These are phyloP conservation scores for Globisporangium rhizosaccharum DNA, from an alignment of 352 stramenopile genomes.

Conservation along the genomic window DNA sequence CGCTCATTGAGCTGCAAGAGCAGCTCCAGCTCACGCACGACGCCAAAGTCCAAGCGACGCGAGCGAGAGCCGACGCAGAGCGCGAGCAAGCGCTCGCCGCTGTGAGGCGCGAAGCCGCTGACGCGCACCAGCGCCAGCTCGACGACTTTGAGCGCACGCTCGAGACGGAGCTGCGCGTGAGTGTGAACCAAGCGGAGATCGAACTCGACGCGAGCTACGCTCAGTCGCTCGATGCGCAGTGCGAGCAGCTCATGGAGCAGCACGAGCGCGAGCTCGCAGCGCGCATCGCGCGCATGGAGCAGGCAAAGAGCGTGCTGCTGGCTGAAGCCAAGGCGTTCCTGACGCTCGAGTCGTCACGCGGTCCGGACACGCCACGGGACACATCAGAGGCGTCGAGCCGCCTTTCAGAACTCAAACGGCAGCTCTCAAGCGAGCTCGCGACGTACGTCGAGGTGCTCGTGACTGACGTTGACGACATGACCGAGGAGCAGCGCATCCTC, in stretches of 20 bases:
- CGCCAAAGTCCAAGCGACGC: conserved; percentile 18
- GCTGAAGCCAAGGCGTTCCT: conserved; percentile 41
- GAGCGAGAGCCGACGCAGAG: conserved; percentile 18
- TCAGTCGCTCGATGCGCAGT: conserved; percentile 29
- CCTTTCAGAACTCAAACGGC: conserved; percentile 34
- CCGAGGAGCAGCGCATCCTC: conserved; percentile 47
- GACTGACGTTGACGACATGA: conserved; percentile 50
- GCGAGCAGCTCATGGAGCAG: conserved; percentile 18
- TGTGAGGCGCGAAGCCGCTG: conserved; percentile 23
- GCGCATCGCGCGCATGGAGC: conserved; percentile 34
- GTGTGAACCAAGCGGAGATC: conserved; percentile 35
- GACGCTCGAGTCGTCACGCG: conserved; percentile 7
- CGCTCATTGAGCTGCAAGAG: conserved; percentile 48
- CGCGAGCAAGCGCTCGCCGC: conserved; percentile 14
- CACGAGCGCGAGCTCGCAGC: conserved; percentile 37
- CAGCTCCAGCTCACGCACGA: conserved; percentile 30
- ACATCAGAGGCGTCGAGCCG: conserved; percentile 11
- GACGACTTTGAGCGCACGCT: conserved; percentile 31
- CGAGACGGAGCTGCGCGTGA: conserved; percentile 30
- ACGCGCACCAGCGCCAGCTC: conserved; percentile 30
- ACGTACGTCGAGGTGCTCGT: conserved; percentile 44
- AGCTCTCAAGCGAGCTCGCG: conserved; percentile 40
- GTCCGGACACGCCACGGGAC: background rate
- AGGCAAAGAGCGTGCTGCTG: conserved; percentile 35
- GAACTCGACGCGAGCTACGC: conserved; percentile 35